Conservation (phyloP, 1,139 yeast genomes). For the Maudiozyma humilis region DNA sequence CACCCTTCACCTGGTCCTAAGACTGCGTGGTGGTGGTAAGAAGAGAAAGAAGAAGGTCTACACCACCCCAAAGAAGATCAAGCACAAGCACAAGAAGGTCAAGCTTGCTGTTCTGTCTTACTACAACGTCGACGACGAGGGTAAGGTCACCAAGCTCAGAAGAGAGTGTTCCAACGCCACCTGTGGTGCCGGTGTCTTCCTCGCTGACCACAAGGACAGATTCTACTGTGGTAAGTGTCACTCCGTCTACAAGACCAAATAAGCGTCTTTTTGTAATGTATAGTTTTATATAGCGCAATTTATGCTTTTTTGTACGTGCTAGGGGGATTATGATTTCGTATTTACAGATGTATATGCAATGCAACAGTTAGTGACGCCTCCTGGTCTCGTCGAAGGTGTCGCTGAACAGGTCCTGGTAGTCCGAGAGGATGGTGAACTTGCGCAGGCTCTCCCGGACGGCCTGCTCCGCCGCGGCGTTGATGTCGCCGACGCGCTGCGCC, state of each 20-base stretch:
- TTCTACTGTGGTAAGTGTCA: constrained; percentile 99
- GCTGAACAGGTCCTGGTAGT: constrained; percentile 25
- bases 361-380: background rate
- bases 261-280: constrained; percentile 1
- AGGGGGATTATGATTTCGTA: background rate
- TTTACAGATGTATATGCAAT: background rate
- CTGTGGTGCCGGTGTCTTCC: constrained; percentile 99
- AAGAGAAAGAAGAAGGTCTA: constrained; percentile 99
- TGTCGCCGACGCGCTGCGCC: constrained; percentile 11
- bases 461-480: constrained; percentile 23
- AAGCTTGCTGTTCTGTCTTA: constrained; percentile 98
- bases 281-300: background rate
- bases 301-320: constrained; percentile 1
- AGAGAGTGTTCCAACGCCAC: constrained; percentile 91
- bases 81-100: constrained; percentile 98
- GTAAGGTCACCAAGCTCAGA: constrained; percentile 97
- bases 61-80: constrained; percentile 99
- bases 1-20: constrained; percentile 91
- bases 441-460: constrained; percentile 27
- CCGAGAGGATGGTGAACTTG: constrained; percentile 25
- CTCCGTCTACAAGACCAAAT: constrained; percentile 56
- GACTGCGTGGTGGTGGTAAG: constrained; percentile 99
- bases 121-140: constrained; percentile 98
- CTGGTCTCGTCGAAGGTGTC: constrained; percentile 27
- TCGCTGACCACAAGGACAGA: constrained; percentile 99